Percentiles rank a stretch among this genome's conserved stretches.
These are phyloP conservation scores for Hygrophoropsis aurantiaca DNA, from an alignment of 768 basidiomycete species.

Conservation along the genomic window DNA sequence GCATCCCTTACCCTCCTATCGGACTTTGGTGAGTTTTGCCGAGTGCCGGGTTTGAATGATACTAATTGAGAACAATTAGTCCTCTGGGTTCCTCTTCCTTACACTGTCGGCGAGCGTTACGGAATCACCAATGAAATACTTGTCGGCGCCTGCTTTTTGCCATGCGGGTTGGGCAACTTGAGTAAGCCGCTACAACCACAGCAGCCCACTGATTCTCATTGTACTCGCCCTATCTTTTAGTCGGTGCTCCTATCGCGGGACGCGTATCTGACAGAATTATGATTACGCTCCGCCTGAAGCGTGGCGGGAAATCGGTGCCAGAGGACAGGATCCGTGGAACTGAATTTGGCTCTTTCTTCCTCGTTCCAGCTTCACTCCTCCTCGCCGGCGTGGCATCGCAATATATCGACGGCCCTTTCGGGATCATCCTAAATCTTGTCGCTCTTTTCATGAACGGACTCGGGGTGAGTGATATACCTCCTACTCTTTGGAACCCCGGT, in stretches of 20 bases:
- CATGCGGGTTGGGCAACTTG: conserved; percentile 58
- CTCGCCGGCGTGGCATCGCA: conserved; percentile 44
- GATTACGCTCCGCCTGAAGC: conserved; percentile 40
- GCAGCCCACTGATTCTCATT: neutral
- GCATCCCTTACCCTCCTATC: conserved; percentile 28
- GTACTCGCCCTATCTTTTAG: conserved; percentile 33
- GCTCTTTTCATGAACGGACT: conserved; percentile 59
- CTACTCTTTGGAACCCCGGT: neutral
- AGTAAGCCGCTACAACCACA: conserved; percentile 36
- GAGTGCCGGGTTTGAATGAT: conserved; percentile 29
- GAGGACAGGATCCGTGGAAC: conserved; percentile 59
- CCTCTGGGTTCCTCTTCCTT: conserved; percentile 54
- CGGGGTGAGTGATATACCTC: conserved; percentile 42
- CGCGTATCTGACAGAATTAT: conserved; percentile 53
- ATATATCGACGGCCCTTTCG: conserved; percentile 45
- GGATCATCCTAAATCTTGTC: conserved; percentile 48
- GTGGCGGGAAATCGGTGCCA: conserved; percentile 21
- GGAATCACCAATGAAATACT: conserved; percentile 54
- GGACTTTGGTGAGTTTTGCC: conserved; percentile 38
- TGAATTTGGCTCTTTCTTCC: conserved; percentile 38
- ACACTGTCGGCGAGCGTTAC: conserved; percentile 58
- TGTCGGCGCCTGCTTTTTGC: conserved; percentile 61
- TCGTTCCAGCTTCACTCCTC: conserved; percentile 51
- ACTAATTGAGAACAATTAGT: conserved; percentile 11
- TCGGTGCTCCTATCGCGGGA: conserved; percentile 58